Conservation (phyloP, 1,139 yeast species). For the Scheffersomyces lignicola region DNA sequence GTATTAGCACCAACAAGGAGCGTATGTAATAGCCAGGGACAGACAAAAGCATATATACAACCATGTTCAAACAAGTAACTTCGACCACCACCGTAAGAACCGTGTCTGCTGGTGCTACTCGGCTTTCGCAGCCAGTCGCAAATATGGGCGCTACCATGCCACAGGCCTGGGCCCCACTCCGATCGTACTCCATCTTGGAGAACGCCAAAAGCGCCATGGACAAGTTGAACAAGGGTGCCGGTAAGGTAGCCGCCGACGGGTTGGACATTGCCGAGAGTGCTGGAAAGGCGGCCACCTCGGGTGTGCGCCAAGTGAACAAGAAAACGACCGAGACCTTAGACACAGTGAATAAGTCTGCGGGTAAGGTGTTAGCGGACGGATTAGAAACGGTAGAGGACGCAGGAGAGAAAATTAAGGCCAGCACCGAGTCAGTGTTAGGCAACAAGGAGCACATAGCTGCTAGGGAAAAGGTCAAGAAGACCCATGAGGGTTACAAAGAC, state of each 20-base stretch:
- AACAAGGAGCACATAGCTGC: constrained; percentile 7
- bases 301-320: constrained; percentile 27
- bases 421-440: constrained; percentile 14
- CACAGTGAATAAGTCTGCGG: constrained; percentile 23
- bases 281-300: constrained; percentile 16
- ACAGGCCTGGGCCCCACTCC: too few relatives aligned
- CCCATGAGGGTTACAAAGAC: constrained; percentile 34
- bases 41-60: too few relatives aligned
- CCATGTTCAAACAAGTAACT: background rate
- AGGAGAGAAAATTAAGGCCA: constrained; percentile 16
- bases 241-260: constrained; percentile 26
- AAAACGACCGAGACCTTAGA: constrained; percentile 28
- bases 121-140: too few relatives aligned
- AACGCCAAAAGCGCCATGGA: constrained; percentile 35
- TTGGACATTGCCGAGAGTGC: constrained; percentile 30
- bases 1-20: too few relatives aligned
- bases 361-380: constrained; percentile 31
- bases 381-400: constrained; percentile 21
- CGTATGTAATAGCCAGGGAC: too few relatives aligned
- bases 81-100: background rate
- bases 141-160: too few relatives aligned
- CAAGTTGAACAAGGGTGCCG: constrained; percentile 25
- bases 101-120: too few relatives aligned
- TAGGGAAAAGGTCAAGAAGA: constrained; percentile 22
- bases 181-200: constrained; percentile 29